phyloP scores from a whole-genome alignment of 2,329 filamentous ascomycete species.

The Orbilia javanica region DNA sequence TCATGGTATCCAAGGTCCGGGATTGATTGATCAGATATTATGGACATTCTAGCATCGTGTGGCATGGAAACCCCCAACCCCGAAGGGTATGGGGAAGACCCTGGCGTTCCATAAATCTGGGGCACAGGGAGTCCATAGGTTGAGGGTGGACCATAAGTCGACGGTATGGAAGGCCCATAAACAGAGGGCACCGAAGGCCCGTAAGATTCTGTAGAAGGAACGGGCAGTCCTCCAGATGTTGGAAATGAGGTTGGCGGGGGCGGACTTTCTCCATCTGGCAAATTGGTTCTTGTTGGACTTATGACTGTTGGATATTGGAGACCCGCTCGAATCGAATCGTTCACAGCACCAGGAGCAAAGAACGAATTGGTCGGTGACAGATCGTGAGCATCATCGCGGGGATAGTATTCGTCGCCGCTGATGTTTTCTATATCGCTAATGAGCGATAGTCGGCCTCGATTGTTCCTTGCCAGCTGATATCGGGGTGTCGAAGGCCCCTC shows the following conservation, averaged over 20 bases:
- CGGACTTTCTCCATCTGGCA: not conserved
- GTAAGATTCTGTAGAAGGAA: conserved; percentile 37
- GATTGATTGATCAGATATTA: conserved; percentile 35
- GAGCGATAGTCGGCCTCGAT: conserved; percentile 38
- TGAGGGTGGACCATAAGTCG: conserved; percentile 20
- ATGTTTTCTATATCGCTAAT: conserved; percentile 50
- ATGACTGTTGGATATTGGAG: conserved; percentile 20
- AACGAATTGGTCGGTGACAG: conserved; percentile 27
- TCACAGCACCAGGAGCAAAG: conserved; percentile 8
- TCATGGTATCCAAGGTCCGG: conserved; percentile 23
- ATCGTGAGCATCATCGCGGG: conserved; percentile 4
- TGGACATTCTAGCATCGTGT: conserved; percentile 32
- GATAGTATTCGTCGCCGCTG: conserved; percentile 32
- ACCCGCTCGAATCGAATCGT: conserved; percentile 24
- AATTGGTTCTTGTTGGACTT: conserved; percentile 30
- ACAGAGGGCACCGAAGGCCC: conserved; percentile 36
- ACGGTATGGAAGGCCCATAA: conserved; percentile 30
- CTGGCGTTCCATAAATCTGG: conserved; percentile 27
- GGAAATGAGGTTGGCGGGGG: conserved; percentile 21
- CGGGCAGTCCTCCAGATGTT: conserved; percentile 34
- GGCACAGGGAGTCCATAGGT: conserved; percentile 38
- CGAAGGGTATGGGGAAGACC: conserved; percentile 19
- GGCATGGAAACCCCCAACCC: conserved; percentile 1
- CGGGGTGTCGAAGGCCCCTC: conserved; percentile 36
- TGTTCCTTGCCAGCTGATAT: conserved; percentile 30